Base-by-base conservation (phyloP, 805 yeast genomes). In the Wickerhamiella galacta region DNA sequence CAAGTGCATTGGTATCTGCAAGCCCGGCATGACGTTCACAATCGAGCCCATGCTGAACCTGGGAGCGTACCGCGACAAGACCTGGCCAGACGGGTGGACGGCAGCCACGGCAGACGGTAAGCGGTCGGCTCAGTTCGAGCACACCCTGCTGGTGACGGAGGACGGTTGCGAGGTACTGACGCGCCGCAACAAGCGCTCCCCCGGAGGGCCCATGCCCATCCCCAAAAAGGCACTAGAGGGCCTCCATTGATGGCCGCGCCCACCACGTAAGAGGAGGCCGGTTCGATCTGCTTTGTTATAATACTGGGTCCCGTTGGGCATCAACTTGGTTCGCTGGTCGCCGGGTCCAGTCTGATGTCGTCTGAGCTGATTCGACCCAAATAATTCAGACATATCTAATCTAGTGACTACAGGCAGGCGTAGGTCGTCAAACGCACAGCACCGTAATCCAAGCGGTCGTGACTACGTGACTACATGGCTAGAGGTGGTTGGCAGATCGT, bases 81-180 rank as follows among this genome's bases (percentile, higher is more conserved):
- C 73, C 36, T 90, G 98, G 98, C 98, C 98, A 3, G 98, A 90
- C 55, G 78, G 81, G 55, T 90, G 98, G 98, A 90, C 98, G 4
- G 71, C 93, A 2, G 70, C 71, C 12, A 90, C 98, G 12, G 73
- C 72, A 25, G 98, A 90, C 52, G 98, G 98, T 34, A 70, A 71
- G 49, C 62, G 69, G 39, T 75, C 87, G 46, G 96, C 98, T 1
- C 98, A 90, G 56, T 90, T 90, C 47, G 64, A 90, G 57, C 95
- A 90, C 53, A 87, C 92, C 51, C 49, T 90, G 50, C 57, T 90
- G 37, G 90, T 90, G 25, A 90, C 98, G 6, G 96, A 85, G 51
- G 75, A 72, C 33, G 98, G 98, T 15, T 79, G 73, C 18, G 98
- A 90, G 60, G 75, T 87, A 11, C 65, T 90, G 44, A 76, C 93